Conservation (phyloP, 768 basidiomycete species). For the Dentipellis fragilis region DNA sequence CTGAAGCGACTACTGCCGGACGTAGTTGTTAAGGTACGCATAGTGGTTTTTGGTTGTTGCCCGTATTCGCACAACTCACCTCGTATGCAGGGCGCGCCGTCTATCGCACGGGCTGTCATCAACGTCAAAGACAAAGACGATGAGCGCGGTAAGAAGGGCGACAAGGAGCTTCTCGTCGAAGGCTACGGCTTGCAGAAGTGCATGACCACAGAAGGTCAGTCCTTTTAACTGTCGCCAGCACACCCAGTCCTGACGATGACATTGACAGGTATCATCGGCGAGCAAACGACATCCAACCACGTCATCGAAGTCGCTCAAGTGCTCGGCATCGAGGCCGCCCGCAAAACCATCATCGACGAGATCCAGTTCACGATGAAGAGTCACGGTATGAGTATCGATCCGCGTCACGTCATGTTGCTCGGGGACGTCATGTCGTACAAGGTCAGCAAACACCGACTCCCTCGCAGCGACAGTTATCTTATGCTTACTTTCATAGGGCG, state of each 20-base stretch:
- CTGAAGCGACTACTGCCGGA: slow-evolving; percentile 76
- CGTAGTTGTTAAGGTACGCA: slow-evolving; percentile 81
- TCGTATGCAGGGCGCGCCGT: slow-evolving; percentile 60
- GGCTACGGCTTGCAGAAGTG: slow-evolving; percentile 95
- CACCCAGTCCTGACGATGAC: neutral
- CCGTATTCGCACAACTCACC: neutral
- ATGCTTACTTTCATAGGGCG: slow-evolving; percentile 47
- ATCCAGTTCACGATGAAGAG: slow-evolving; percentile 96
- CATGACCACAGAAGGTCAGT: slow-evolving; percentile 89
- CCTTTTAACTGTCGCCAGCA: neutral
- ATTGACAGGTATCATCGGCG: slow-evolving; percentile 77
- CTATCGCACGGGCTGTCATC: slow-evolving; percentile 89
- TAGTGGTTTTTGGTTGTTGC: neutral
- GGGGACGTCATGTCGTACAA: slow-evolving; percentile 99
- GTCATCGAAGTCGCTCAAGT: slow-evolving; percentile 93
- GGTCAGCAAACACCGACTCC: slow-evolving; percentile 28
- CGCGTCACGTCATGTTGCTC: slow-evolving; percentile 95
- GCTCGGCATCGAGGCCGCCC: slow-evolving; percentile 95
- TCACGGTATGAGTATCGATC: slow-evolving; percentile 98
- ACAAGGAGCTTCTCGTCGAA: slow-evolving; percentile 91
- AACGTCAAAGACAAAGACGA: slow-evolving; percentile 90
- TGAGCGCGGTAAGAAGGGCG: slow-evolving; percentile 66
- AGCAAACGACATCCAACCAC: slow-evolving; percentile 90
- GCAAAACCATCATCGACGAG: slow-evolving; percentile 90
- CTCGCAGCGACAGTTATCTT: neutral